Conservation (phyloP, 2,329 filamentous ascomycete species). For the Xylaria sp. region DNA sequence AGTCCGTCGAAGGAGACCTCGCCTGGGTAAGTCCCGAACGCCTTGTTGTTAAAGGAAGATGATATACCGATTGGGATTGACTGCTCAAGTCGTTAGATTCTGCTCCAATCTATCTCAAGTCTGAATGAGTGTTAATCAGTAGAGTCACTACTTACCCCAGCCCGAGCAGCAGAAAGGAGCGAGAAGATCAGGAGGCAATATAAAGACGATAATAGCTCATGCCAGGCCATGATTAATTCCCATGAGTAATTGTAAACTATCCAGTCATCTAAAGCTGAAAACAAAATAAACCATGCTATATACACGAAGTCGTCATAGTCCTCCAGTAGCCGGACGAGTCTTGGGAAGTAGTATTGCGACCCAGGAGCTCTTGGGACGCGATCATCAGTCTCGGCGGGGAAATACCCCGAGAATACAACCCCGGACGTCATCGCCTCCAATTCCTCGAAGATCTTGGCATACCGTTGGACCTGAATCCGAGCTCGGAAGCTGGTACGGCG, state of each 20-base stretch:
- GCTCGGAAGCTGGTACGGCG: background rate
- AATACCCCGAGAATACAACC: conserved; percentile 21
- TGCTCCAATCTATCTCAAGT: background rate
- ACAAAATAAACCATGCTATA: background rate
- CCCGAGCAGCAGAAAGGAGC: background rate
- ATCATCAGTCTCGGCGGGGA: conserved; percentile 11
- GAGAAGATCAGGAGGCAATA: background rate
- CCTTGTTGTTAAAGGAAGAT: conserved; percentile 59
- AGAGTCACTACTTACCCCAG: conserved; percentile 11
- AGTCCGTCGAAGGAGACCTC: conserved; percentile 58
- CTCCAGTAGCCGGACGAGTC: background rate
- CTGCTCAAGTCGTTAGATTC: conserved; percentile 32
- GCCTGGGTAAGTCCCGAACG: conserved; percentile 56
- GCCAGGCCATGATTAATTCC: conserved; percentile 5
- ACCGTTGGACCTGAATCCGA: background rate
- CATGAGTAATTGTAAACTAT: background rate
- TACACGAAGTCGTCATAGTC: background rate
- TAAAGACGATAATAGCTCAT: conserved; percentile 2
- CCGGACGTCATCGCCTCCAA: conserved; percentile 1
- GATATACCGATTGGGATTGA: conserved; percentile 51
- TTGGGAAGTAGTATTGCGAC: conserved; percentile 12
- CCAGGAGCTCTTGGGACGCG: conserved; percentile 4
- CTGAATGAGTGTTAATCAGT: background rate
- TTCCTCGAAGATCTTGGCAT: background rate
- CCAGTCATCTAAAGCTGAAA: background rate